phyloP scores from a whole-genome alignment of 768 basidiomycete species.

The Hygrophorus russula region DNA sequence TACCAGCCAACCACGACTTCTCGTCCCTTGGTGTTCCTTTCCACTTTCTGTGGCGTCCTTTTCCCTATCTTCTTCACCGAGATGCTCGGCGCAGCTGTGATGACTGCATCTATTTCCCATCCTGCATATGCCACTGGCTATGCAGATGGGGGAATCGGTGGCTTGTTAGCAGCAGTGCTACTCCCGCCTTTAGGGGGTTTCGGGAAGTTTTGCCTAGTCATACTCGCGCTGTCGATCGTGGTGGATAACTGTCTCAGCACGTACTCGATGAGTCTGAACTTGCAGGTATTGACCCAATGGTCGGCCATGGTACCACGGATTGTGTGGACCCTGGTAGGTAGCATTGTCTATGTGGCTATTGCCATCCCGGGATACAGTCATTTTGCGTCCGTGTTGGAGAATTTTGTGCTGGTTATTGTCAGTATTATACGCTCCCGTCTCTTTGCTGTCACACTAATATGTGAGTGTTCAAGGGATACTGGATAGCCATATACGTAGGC shows the following conservation, averaged over 20 bases:
- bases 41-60: neutral
- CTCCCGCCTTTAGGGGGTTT: neutral
- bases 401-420: neutral
- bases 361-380: neutral
- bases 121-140: neutral
- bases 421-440: neutral
- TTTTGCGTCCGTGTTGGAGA: neutral
- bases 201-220: neutral
- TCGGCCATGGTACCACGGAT: neutral
- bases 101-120: neutral
- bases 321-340: neutral
- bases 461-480: neutral
- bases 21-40: neutral
- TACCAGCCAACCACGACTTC: slow-evolving; percentile 1
- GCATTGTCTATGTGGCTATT: neutral
- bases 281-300: slow-evolving; percentile 1
- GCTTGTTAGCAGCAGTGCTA: neutral
- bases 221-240: neutral
- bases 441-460: neutral
- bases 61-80: neutral
- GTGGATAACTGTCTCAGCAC: neutral
- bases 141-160: neutral
- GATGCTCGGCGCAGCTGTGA: slow-evolving; percentile 2
- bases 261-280: neutral
- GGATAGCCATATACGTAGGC: neutral